These are phyloP conservation scores for Thoreauomyces humboldtii DNA, from an alignment of 192 early-diverging fungal genomes.

Conservation along the genomic window DNA sequence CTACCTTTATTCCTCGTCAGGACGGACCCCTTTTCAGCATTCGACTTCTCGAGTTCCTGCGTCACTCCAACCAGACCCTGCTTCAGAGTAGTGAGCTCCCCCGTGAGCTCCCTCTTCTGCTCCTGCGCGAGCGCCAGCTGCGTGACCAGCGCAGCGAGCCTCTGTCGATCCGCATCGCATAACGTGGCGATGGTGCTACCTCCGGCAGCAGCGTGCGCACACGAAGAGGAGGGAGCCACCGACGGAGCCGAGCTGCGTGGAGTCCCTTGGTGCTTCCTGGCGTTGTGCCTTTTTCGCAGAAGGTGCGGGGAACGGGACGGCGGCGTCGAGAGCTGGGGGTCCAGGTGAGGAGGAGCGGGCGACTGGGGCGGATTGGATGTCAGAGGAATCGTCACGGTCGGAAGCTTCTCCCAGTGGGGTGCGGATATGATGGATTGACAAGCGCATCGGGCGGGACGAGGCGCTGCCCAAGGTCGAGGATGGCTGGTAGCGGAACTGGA, in stretches of 20 bases:
- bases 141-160: conserved; percentile 9
- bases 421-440: conserved; percentile 6
- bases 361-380: neutral
- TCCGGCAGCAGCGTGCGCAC: too few relatives aligned
- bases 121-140: conserved; percentile 24
- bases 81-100: neutral
- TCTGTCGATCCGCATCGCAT: neutral
- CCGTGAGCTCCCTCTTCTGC: conserved; percentile 10
- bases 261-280: neutral
- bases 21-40: conserved; percentile 11
- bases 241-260: neutral
- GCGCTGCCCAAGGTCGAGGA: too few relatives aligned
- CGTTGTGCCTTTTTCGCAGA: neutral
- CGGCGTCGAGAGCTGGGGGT: neutral
- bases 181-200: conserved; percentile 7
- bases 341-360: neutral
- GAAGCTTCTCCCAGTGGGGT: conserved; percentile 27
- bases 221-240: too few relatives aligned
- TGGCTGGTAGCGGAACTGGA: too few relatives aligned
- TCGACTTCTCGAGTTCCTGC: conserved; percentile 3
- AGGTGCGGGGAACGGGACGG: neutral
- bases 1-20: conserved; percentile 4
- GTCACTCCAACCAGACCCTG: neutral
- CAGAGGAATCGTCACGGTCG: neutral
- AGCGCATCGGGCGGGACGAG: conserved; percentile 2